These are phyloP conservation scores for Gossypium gossypioides DNA, from an alignment of 441 rosid species.

Conservation along the genomic window DNA sequence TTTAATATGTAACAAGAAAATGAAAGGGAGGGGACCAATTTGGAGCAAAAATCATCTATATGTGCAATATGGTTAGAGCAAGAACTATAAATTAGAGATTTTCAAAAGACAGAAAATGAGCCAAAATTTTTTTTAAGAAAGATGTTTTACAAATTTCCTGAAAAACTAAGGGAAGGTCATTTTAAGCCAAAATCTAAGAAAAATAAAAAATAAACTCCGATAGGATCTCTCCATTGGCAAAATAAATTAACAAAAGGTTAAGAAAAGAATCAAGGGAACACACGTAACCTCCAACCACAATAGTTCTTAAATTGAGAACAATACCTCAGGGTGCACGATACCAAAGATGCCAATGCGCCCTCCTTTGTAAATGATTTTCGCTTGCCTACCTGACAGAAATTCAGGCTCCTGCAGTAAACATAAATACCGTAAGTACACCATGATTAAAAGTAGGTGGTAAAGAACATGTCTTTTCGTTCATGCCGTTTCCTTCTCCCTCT, in stretches of 20 bases:
- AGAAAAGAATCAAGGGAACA: not conserved
- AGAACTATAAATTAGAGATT: not conserved
- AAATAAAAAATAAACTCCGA: not conserved
- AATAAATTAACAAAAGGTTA: not conserved
- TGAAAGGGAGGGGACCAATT: not conserved
- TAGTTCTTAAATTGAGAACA: not conserved
- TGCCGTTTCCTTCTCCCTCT: not conserved
- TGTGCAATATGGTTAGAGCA: not conserved
- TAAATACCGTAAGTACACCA: not conserved
- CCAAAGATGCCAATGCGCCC: slow-evolving; percentile 69
- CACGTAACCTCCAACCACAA: not conserved
- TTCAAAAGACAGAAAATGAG: not conserved
- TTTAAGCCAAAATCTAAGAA: not conserved
- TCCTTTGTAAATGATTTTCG: slow-evolving; percentile 69
- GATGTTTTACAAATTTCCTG: not conserved
- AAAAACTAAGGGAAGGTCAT: not conserved
- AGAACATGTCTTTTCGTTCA: not conserved
- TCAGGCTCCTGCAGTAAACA: slow-evolving; percentile 58
- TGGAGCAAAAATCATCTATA: not conserved
- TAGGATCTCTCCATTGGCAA: not conserved
- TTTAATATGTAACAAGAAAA: not conserved
- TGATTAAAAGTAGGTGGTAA: not conserved
- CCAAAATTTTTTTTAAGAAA: not conserved
- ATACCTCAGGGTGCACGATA: slow-evolving; percentile 89
- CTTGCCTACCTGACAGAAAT: slow-evolving; percentile 78